Base-by-base conservation (phyloP, 2,329 filamentous ascomycete species). In the Microsporum audouinii region DNA sequence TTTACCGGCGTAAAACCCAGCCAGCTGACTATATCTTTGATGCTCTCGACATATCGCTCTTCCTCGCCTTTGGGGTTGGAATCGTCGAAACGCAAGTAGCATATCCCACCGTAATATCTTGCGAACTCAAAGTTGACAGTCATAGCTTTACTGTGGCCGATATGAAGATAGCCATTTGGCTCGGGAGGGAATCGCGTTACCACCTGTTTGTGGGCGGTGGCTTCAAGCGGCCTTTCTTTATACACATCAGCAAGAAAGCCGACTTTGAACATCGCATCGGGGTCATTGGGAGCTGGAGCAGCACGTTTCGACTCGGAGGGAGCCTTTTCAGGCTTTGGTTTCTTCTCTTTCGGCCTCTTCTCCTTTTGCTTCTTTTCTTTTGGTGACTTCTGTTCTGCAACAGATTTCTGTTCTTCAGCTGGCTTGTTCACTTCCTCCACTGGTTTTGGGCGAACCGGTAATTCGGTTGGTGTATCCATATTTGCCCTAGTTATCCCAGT, bases 91-190 rank as follows among this genome's bases (percentile, higher is more conserved):
- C 92, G 82, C 64, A 91, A 75, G 69, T 87, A 87, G 73, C 84
- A 88, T 64, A 86, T 79, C 62, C 92, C 92, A 39, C 87, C 88
- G 71, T 95, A 88, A 70, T 86, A 85, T 70, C 83, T 84, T 12
- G 94, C 92, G 72, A 96, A 97, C 5, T 92, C 92, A 76, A 97
- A 97, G 76, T 97, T 96, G 73, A 97, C 85, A 0, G 90, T 88
- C 72, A 97, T 96, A 27, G 94, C 92, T 78, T 97, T 97, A 66
- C 88, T 88, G 72, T 97, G 94, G 23, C 92, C 92, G 67, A 97
- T 88, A 71, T 96, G 91, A 7, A 96, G 82, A 72, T 88, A 96
- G 60, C 92, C 94, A 73, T 97, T 97, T 56, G 94, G 94, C 75
- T 92, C 88, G 23, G 88, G 88, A 1, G 88, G 88, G 70, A 92